These are phyloP conservation scores for Crithidia bombi DNA, from an alignment of 208 protist species.

Conservation along the genomic window DNA sequence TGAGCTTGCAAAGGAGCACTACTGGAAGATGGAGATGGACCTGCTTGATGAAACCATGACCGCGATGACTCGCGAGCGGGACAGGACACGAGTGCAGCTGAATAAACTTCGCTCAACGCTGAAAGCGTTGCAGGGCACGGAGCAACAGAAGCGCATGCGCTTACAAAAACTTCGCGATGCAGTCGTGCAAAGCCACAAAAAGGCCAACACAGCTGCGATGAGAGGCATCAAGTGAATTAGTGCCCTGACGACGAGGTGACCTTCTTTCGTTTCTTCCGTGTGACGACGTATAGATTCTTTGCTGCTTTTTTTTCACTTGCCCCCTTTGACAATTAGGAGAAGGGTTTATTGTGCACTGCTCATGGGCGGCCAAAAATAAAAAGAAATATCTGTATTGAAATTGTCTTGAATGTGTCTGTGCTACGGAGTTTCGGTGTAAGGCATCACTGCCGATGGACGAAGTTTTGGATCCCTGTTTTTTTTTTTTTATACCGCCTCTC, in stretches of 20 bases:
- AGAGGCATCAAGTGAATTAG: constrained; percentile 17
- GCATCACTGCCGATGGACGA: too few relatives aligned
- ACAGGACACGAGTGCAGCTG: constrained; percentile 28
- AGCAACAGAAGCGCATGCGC: constrained; percentile 46
- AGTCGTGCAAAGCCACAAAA: constrained; percentile 28
- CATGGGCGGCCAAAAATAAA: too few relatives aligned
- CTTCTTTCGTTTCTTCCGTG: not conserved
- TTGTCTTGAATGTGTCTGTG: too few relatives aligned
- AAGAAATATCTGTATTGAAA: too few relatives aligned
- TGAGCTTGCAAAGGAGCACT: constrained; percentile 18
- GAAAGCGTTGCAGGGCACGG: constrained; percentile 33
- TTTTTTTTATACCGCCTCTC: not conserved
- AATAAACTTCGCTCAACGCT: constrained; percentile 25
- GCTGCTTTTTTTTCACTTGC: not conserved
- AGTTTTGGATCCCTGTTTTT: too few relatives aligned
- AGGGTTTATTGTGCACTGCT: not conserved
- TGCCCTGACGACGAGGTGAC: too few relatives aligned
- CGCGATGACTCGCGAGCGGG: constrained; percentile 34
- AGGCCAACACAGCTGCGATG: constrained; percentile 11
- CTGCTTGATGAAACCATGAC: constrained; percentile 36
- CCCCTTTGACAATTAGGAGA: too few relatives aligned
- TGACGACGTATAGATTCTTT: not conserved
- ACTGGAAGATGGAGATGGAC: constrained; percentile 31
- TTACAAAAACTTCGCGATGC: constrained; percentile 43
- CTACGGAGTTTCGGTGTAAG: too few relatives aligned